Evolutionary conservation across 331 rosid genomes (phyloP), one percentile per base, ranked within the genome.

Genomic region (Prunus yedoensis): DNA sequence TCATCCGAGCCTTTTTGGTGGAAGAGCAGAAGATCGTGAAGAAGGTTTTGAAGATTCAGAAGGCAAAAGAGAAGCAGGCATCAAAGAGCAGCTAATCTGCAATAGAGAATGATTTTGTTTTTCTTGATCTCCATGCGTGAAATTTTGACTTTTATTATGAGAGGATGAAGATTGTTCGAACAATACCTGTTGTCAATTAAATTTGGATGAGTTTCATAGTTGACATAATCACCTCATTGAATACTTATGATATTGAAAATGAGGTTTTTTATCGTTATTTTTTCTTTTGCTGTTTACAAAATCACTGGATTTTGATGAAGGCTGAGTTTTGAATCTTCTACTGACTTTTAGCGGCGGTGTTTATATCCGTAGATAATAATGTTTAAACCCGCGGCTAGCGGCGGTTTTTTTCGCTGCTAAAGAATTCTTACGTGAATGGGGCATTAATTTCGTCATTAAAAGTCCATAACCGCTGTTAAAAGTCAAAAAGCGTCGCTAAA

Each of bases 31-130:
- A 80, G 76, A 80, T 75, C 4, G 79, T 75, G 73, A 75, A 75
- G 79, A 75, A 75, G 79, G 79, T 75, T 23, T 54, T 75, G 77
- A 81, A 81, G 81, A 68, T 86, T 79, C 85, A 83, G 76, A 80
- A 81, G 78, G 66, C 85, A 17, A 85, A 81, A 54, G 83, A 85
- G 67, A 85, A 76, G 76, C 76, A 69, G 14, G 77, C 87, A 50
- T 71, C 83, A 10, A 82, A 71, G 77, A 63, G 78, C 68, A 3
- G 32, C 67, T 85, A 76, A 68, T 56, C 17, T 21, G 56, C 58
- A 14, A 3, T 27, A 72, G 58, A 16, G 64, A 52, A n/a, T 20
- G 32, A 1, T 15, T 4, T 8, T 38, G 43, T 5, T 68, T 43
- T 46, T 68, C 11, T 5, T 13, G 46, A 54, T 66, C 43, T 67